Base-by-base conservation (phyloP, 2,329 filamentous ascomycete species). In the Alternaria ethzedia region DNA sequence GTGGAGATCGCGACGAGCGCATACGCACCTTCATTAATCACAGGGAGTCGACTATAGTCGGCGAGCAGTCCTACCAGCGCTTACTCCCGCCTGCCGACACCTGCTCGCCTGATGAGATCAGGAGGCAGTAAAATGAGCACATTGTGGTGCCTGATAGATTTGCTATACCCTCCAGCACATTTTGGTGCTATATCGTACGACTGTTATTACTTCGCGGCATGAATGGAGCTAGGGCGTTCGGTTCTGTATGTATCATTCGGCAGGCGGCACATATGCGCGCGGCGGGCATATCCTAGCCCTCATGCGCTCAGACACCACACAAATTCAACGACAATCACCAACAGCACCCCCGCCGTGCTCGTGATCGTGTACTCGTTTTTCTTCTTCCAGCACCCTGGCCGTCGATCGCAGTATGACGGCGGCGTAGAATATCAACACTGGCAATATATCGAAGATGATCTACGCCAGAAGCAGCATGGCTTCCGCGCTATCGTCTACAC, bases 21-120 rank as follows among this genome's bases (percentile, higher is more conserved):
- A 90, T 98, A 43, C 87, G 93, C 69, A 88, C 83, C 58, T 98
- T 98, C 74, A 69, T 98, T 62, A 88, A 88, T 72, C 82, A 83
- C 41, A 75, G 79, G 25, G 82, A 83, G 45, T 77, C 79, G 13
- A 71, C 82, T 17, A 74, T 75, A 36, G 64, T 70, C 4, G 73
- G 80, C 54, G 83, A 85, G 41, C 84, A 84, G 59, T 80, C 78
- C 55, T 82, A 82, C 51, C 79, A 81, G 54, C 81, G 81, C 59
- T 50, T 86, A 17, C 70, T 86, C 13, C 82, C 83, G 17, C 78
- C 81, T 13, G 75, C 78, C 15, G 84, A 86, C 67, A 78, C 79
- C 10, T 85, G 83, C 70, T 72, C 82, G 17, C 83, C 81, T 66
- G 82, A 83, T 47, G 76, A 79, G 56, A 73, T 82, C 45, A 68